These are phyloP conservation scores for Centella asiatica DNA, from an alignment of 129 eudicot species.

Conservation along the genomic window DNA sequence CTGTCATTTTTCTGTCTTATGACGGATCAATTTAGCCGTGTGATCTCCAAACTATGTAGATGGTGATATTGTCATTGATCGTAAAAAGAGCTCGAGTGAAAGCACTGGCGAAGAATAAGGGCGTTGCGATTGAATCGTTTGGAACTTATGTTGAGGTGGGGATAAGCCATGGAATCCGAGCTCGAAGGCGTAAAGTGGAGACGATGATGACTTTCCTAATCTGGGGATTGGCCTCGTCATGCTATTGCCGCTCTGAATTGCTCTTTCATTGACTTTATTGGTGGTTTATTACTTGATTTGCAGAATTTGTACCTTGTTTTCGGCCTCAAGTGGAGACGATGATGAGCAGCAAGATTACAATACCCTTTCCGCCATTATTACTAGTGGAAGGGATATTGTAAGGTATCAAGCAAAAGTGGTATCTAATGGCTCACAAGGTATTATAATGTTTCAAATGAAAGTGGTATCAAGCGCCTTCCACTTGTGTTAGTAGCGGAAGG, in stretches of 20 bases:
- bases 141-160: constrained; percentile 96
- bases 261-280: constrained; percentile 32
- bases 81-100: constrained; percentile 76
- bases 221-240: constrained; percentile 37
- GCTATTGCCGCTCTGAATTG: constrained; percentile 55
- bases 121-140: constrained; percentile 83
- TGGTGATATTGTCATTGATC: constrained; percentile 70
- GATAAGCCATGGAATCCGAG: constrained; percentile 6
- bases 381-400: too few species aligned
- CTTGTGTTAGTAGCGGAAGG: too few species aligned
- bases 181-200: constrained; percentile 6
- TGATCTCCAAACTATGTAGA: constrained; percentile 42
- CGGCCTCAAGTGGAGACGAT: constrained; percentile 43
- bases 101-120: constrained; percentile 85
- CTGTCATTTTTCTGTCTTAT: too few species aligned
- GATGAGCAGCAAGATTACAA: constrained; percentile 77
- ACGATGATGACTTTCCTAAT: constrained; percentile 6
- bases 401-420: too few species aligned
- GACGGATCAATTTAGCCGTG: constrained; percentile 1
- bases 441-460: too few species aligned
- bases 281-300: constrained; percentile 64
- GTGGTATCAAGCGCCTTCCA: too few species aligned
- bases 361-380: too few species aligned
- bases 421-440: too few species aligned
- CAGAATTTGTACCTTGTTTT: constrained; percentile 48